Evolutionary conservation across 2,329 filamentous ascomycete genomes (phyloP).

Genomic region (Coniochaeta sp.): DNA sequence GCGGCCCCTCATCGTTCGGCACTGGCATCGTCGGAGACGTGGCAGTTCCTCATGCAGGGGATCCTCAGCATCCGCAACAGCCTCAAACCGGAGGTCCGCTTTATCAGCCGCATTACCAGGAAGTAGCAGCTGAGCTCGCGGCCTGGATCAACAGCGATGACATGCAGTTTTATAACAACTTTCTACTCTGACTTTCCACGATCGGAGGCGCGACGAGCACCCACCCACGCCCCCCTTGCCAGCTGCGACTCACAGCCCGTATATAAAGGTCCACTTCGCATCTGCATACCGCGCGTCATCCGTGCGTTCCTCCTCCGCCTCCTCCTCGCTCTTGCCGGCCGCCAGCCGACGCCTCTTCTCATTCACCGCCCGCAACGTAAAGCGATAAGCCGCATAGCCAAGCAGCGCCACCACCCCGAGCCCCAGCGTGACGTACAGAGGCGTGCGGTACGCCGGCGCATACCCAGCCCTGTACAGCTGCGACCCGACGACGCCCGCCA

Average conservation of each 20-base stretch:
- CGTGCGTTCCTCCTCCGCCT: slow-evolving; percentile 13
- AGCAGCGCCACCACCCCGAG: slow-evolving; percentile 20
- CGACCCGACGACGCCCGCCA: slow-evolving; percentile 22
- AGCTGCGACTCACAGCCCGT: slow-evolving; percentile 15
- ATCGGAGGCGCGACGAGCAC: too few species aligned
- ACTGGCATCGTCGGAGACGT: neutral
- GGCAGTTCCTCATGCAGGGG: neutral
- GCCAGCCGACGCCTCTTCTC: slow-evolving; percentile 6
- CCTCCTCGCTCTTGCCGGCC: slow-evolving; percentile 13
- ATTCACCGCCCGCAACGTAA: slow-evolving; percentile 17
- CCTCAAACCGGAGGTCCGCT: neutral
- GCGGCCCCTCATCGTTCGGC: neutral
- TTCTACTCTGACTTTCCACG: neutral
- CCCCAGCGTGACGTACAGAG: slow-evolving; percentile 22
- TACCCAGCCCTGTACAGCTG: slow-evolving; percentile 21
- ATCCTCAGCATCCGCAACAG: neutral
- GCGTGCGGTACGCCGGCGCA: slow-evolving; percentile 20
- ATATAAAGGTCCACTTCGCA: slow-evolving; percentile 20
- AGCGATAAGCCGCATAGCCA: slow-evolving; percentile 22
- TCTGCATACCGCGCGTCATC: slow-evolving; percentile 16
- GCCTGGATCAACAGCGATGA: neutral
- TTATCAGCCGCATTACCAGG: neutral
- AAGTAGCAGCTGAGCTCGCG: neutral
- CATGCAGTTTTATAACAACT: neutral
- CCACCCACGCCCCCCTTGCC: too few species aligned